These are phyloP conservation scores for Leishmania martiniquensis DNA, from an alignment of 208 protist species.

Conservation along the genomic window DNA sequence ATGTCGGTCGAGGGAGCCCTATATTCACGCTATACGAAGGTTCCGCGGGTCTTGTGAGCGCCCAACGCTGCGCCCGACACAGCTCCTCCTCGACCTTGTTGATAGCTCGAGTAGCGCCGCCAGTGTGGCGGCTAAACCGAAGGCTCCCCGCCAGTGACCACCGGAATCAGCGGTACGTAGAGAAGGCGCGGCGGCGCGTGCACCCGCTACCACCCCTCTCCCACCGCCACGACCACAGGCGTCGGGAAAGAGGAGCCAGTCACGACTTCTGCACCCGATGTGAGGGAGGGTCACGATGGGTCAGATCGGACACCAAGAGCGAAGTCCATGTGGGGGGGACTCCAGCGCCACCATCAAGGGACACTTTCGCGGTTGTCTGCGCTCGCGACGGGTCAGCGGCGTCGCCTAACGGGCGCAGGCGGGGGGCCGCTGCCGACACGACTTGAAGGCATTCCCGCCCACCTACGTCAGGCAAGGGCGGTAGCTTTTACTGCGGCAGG, in stretches of 20 bases:
- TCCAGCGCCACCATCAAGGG: background rate
- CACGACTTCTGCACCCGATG: background rate
- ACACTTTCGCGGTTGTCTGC: background rate
- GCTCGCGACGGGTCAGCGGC: background rate
- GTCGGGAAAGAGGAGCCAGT: background rate
- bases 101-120: too few species aligned
- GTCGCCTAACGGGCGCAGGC: conserved; percentile 1
- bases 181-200: background rate
- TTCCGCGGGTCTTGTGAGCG: background rate
- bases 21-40: background rate
- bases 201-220: background rate
- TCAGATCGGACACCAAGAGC: background rate
- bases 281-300: background rate
- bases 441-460: conserved; percentile 9
- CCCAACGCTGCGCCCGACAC: background rate
- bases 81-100: background rate
- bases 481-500: conserved; percentile 19
- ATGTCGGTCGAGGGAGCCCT: background rate
- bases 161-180: background rate
- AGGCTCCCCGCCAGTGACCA: background rate
- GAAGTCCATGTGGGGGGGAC: background rate
- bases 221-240: background rate
- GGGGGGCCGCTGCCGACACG: background rate
- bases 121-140: background rate
- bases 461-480: background rate